These are phyloP conservation scores for Cajanus cajan DNA, from an alignment of 306 rosid species.

Conservation along the genomic window DNA sequence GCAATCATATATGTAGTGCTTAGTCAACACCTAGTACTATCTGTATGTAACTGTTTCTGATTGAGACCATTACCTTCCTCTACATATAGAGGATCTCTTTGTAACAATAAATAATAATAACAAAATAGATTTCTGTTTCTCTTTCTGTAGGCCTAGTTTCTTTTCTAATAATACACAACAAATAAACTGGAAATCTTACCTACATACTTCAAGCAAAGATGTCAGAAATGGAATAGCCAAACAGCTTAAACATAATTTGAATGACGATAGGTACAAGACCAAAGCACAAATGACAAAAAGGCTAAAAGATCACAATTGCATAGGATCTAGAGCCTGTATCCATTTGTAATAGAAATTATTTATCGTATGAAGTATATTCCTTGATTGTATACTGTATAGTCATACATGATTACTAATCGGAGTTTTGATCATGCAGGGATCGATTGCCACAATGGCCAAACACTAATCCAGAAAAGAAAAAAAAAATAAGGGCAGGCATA, in stretches of 20 bases:
- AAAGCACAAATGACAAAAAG: background rate
- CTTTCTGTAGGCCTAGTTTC: background rate
- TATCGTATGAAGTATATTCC: background rate
- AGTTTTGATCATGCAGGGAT: background rate
- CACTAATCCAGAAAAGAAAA: background rate
- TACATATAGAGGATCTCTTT: background rate
- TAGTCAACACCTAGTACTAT: background rate
- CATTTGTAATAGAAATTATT: background rate
- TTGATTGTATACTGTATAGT: background rate
- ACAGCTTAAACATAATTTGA: background rate
- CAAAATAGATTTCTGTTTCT: background rate
- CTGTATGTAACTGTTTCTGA: background rate
- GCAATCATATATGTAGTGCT: background rate
- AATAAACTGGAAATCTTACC: background rate
- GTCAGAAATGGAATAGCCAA: background rate
- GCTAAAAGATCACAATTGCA: background rate
- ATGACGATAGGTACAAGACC: background rate
- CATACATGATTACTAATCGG: background rate
- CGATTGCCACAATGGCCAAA: background rate
- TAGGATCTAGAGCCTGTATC: background rate
- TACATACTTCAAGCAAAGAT: background rate
- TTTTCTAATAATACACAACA: background rate
- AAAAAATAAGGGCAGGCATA: background rate
- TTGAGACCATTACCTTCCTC: background rate
- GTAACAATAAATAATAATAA: background rate